A percentile compares a stretch with the other conserved stretches of the same genome.
phyloP scores from a whole-genome alignment of 139 green algal genomes.

The Gonium pectorale region DNA sequence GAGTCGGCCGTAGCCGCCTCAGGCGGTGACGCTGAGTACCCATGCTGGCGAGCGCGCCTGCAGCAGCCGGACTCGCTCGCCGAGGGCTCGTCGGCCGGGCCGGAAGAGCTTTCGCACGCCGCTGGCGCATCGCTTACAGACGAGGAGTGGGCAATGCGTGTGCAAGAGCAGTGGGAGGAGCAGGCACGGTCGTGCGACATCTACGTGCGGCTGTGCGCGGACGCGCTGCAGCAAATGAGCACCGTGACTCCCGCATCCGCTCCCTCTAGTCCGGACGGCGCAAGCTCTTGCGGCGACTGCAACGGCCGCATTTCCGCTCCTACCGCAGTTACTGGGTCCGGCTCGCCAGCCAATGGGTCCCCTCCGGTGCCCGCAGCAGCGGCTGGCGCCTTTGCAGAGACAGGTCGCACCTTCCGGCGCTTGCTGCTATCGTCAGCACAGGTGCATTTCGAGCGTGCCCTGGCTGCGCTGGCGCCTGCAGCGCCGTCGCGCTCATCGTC shows the following conservation, averaged over 20 bases:
- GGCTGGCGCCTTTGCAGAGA: neutral
- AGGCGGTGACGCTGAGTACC: neutral
- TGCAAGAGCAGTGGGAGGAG: conserved; percentile 18
- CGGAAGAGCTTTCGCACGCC: too few relatives aligned
- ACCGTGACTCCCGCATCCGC: neutral
- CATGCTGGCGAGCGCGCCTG: conserved; percentile 6
- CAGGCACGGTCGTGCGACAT: conserved; percentile 7
- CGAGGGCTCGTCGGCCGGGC: too few relatives aligned
- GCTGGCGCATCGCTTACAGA: neutral
- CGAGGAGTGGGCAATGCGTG: conserved; percentile 6
- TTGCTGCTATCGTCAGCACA: conserved; percentile 9
- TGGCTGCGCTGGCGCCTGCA: neutral
- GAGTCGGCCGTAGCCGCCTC: conserved; percentile 6
- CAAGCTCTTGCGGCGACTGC: too few relatives aligned
- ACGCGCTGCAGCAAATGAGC: conserved; percentile 8
- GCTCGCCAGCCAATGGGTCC: too few relatives aligned
- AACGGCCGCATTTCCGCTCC: too few relatives aligned
- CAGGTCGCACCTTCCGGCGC: conserved; percentile 9
- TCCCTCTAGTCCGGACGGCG: too few relatives aligned
- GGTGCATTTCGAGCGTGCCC: conserved; percentile 23
- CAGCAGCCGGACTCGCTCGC: too few relatives aligned
- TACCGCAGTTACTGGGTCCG: too few relatives aligned
- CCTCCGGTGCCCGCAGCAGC: too few relatives aligned
- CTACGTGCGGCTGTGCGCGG: neutral
- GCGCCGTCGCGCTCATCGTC: neutral